These are phyloP conservation scores for Cicer cuneatum DNA, from an alignment of 306 rosid genomes.

Conservation along the genomic window DNA sequence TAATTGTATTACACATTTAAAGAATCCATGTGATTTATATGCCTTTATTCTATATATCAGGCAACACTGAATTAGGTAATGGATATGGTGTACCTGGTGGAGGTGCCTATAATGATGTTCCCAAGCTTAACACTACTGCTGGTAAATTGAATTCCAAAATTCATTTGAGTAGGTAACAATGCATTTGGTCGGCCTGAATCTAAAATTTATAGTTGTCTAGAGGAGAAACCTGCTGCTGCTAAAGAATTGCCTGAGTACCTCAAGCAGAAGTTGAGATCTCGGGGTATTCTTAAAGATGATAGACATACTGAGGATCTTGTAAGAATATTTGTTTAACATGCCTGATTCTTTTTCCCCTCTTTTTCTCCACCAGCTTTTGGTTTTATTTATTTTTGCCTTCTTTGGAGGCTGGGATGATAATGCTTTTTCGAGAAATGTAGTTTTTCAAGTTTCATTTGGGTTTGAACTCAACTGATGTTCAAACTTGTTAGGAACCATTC, in stretches of 20 bases:
- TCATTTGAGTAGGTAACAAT: too few species aligned
- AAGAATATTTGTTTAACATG: too few species aligned
- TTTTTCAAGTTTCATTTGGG: conserved; percentile 25
- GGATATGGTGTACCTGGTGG: too few species aligned
- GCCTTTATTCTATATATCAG: conserved; percentile 52
- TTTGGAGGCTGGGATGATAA: not conserved
- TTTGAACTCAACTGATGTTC: conserved; percentile 9
- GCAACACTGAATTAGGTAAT: conserved; percentile 88
- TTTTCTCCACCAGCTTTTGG: too few species aligned
- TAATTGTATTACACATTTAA: conserved; percentile 14
- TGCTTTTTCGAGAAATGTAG: not conserved
- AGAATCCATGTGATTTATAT: conserved; percentile 16
- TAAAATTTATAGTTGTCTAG: too few species aligned
- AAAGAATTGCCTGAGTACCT: conserved; percentile 86
- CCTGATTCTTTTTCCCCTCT: not conserved
- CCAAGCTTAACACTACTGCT: conserved; percentile 46
- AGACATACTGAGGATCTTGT: too few species aligned
- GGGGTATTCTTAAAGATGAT: too few species aligned
- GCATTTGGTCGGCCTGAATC: too few species aligned
- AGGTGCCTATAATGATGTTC: conserved; percentile 72
- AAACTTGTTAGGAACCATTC: too few species aligned
- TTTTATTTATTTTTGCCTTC: too few species aligned
- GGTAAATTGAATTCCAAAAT: conserved; percentile 48
- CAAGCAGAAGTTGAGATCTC: conserved; percentile 77
- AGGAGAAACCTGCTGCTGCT: too few species aligned